These are phyloP conservation scores for Lasiosphaeria hispida DNA, from an alignment of 495 filamentous ascomycete species.

Conservation along the genomic window DNA sequence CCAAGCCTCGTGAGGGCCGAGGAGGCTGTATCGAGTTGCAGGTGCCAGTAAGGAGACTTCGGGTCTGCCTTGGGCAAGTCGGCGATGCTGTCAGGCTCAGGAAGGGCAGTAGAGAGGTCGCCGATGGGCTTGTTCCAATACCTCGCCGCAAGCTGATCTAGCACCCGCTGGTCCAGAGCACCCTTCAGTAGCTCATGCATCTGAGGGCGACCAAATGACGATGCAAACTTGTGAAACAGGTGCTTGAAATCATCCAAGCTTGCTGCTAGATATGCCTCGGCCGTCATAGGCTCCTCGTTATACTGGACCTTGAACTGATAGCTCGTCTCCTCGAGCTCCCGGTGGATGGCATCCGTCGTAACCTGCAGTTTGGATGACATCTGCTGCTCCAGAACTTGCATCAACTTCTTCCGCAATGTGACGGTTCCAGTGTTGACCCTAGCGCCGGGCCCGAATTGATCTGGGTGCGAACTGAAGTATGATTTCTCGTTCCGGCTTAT, in stretches of 20 bases:
- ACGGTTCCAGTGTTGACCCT: conserved; percentile 75
- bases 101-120: conserved; percentile 59
- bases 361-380: conserved; percentile 88
- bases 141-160: conserved; percentile 89
- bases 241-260: conserved; percentile 96
- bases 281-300: conserved; percentile 91
- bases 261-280: conserved; percentile 93
- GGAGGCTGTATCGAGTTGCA: conserved; percentile 89
- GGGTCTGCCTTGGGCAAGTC: conserved; percentile 79
- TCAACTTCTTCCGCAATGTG: conserved; percentile 88
- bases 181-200: conserved; percentile 86
- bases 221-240: conserved; percentile 89
- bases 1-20: conserved; percentile 90
- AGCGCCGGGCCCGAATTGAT: conserved; percentile 71
- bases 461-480: conserved; percentile 81
- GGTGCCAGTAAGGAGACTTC: conserved; percentile 84
- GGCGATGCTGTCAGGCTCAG: conserved; percentile 69
- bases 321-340: conserved; percentile 93
- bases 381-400: conserved; percentile 94
- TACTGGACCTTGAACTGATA: conserved; percentile 99
- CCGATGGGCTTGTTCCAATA: conserved; percentile 98
- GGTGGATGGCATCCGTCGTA: conserved; percentile 86
- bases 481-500: conserved; percentile 86
- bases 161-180: conserved; percentile 89
- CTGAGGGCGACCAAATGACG: conserved; percentile 83